phyloP scores from a whole-genome alignment of 2,329 filamentous ascomycete genomes.

The Fusarium penzigii region DNA sequence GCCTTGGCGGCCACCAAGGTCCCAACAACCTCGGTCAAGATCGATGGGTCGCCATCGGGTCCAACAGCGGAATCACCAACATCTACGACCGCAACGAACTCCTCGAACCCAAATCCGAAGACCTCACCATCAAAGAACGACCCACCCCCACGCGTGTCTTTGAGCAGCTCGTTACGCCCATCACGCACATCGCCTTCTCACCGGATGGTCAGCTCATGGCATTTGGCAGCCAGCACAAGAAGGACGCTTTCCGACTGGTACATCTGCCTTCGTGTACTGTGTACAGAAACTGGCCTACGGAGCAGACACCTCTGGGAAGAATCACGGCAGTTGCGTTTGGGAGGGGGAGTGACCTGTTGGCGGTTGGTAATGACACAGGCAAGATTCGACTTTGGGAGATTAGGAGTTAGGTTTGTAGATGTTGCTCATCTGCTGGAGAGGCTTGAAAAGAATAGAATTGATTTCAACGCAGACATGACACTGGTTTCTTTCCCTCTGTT shows the following conservation, averaged over 20 bases:
- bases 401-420: slow-evolving; percentile 49
- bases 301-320: slow-evolving; percentile 82
- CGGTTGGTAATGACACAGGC: slow-evolving; percentile 85
- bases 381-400: slow-evolving; percentile 93
- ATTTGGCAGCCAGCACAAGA: slow-evolving; percentile 84
- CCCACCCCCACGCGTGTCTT: slow-evolving; percentile 74
- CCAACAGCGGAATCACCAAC: slow-evolving; percentile 85
- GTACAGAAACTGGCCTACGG: slow-evolving; percentile 96
- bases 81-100: slow-evolving; percentile 82
- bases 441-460: no score
- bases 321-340: slow-evolving; percentile 75
- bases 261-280: slow-evolving; percentile 92
- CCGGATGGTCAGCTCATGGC: slow-evolving; percentile 87
- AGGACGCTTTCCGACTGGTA: slow-evolving; percentile 82
- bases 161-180: slow-evolving; percentile 85
- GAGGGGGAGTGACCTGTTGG: slow-evolving; percentile 67
- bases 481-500: not conserved
- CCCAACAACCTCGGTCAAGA: slow-evolving; percentile 69
- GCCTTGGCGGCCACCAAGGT: slow-evolving; percentile 70
- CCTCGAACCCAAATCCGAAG: slow-evolving; percentile 42
- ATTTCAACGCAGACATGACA: slow-evolving; percentile 6
- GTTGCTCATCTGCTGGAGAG: slow-evolving; percentile 7
- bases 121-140: slow-evolving; percentile 58
- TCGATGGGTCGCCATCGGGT: slow-evolving; percentile 87
- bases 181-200: slow-evolving; percentile 78